These are phyloP conservation scores for Verticillium nubilum DNA, from an alignment of 2,329 filamentous ascomycete genomes.

Conservation along the genomic window DNA sequence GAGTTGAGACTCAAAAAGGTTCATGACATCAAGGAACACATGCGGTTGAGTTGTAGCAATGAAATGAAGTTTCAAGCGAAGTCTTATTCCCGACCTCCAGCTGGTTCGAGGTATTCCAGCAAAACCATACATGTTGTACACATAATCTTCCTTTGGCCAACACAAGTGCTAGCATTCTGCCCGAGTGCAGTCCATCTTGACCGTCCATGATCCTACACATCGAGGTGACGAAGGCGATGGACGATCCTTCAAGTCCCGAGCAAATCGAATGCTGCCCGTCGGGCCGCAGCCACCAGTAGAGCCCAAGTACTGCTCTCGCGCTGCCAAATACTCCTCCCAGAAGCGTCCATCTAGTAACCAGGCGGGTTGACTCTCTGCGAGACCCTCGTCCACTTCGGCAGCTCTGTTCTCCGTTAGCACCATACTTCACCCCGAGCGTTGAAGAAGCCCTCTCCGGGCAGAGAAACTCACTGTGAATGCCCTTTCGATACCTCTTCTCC, in stretches of 20 bases:
- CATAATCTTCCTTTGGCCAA: not conserved
- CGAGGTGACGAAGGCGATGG: not conserved
- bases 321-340: not conserved
- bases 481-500: constrained; percentile 92
- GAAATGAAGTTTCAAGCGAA: not conserved
- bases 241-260: not conserved
- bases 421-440: not conserved
- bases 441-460: not conserved
- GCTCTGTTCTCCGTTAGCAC: constrained; percentile 42
- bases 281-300: not conserved
- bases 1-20: not conserved
- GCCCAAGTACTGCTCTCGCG: not conserved
- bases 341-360: constrained; percentile 61
- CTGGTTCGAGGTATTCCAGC: not conserved
- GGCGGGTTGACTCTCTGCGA: constrained; percentile 92
- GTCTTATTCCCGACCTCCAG: not conserved
- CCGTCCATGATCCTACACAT: not conserved
- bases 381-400: constrained; percentile 92
- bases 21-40: not conserved
- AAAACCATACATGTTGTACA: not conserved
- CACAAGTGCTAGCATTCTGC: not conserved
- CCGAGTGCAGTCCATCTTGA: not conserved
- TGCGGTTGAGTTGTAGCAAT: not conserved
- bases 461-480: constrained; percentile 84
- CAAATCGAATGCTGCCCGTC: not conserved